phyloP scores from a whole-genome alignment of 148 eudicot species.

The Beta vulgaris region DNA sequence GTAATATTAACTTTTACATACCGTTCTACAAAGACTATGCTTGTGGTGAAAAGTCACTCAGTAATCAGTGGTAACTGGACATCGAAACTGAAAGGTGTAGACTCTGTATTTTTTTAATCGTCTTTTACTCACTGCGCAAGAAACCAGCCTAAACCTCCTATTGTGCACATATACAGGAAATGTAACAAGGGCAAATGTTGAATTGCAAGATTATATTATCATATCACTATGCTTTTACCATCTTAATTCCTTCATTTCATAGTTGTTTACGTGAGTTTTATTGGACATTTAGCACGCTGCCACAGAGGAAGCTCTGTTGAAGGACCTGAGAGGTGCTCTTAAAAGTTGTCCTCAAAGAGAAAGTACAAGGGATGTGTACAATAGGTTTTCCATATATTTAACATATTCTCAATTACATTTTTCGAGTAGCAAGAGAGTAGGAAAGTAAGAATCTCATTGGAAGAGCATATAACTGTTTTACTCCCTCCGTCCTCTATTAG shows the following conservation, averaged over 20 bases:
- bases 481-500: no score
- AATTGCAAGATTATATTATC: no score
- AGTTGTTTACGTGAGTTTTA: no score
- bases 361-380: background rate
- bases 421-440: background rate
- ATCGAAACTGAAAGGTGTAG: background rate
- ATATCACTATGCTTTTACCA: no score
- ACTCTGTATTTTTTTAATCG: background rate
- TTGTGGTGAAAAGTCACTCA: background rate
- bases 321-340: background rate
- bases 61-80: background rate
- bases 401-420: background rate
- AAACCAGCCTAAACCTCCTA: no score
- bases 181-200: no score
- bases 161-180: no score
- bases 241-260: no score
- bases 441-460: background rate
- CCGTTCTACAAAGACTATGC: background rate
- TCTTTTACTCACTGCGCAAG: no score
- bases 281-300: background rate
- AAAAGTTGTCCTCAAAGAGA: background rate
- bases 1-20: background rate
- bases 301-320: background rate
- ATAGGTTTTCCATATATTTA: background rate
- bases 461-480: background rate